A percentile compares a stretch with the other conserved stretches of the same genome.
Conservation (phyloP, 306 rosid species). For the Albizia julibrissin region DNA sequence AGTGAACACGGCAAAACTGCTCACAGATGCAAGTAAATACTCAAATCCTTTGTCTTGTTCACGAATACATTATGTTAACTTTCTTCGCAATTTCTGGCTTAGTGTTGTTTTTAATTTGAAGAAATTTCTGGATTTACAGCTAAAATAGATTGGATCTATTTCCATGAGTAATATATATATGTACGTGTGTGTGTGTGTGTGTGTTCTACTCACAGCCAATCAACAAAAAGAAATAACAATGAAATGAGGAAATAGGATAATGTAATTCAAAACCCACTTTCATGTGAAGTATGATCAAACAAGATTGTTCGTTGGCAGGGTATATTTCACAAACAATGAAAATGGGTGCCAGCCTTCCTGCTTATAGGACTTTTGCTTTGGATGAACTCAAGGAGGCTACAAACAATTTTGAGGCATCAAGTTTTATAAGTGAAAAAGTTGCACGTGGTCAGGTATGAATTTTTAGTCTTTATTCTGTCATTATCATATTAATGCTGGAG, state of each 20-base stretch:
- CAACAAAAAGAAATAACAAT: background rate
- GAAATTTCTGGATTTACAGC: conserved; percentile 4
- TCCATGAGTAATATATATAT: background rate
- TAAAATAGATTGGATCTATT: conserved; percentile 8
- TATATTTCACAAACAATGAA: conserved; percentile 90
- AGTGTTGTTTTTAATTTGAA: background rate
- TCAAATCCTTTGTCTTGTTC: conserved; percentile 32
- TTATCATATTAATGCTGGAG: conserved; percentile 19
- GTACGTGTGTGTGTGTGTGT: too few species aligned
- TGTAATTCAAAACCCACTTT: conserved; percentile 20
- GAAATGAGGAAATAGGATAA: conserved; percentile 1
- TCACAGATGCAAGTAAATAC: conserved; percentile 87
- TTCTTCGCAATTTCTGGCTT: background rate
- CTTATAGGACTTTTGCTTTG: conserved; percentile 82
- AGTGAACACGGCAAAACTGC: conserved; percentile 74
- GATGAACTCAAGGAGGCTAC: conserved; percentile 93
- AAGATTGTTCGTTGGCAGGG: conserved; percentile 47
- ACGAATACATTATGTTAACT: background rate
- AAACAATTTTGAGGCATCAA: conserved; percentile 68
- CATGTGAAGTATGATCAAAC: background rate
- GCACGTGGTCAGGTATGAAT: conserved; percentile 65
- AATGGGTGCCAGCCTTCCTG: conserved; percentile 82
- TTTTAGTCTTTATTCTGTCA: background rate
- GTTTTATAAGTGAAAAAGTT: conserved; percentile 58
- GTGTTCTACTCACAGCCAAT: conserved; percentile 4